Base-by-base conservation (phyloP, 1,139 yeast species). In the Candida sanyaensis region DNA sequence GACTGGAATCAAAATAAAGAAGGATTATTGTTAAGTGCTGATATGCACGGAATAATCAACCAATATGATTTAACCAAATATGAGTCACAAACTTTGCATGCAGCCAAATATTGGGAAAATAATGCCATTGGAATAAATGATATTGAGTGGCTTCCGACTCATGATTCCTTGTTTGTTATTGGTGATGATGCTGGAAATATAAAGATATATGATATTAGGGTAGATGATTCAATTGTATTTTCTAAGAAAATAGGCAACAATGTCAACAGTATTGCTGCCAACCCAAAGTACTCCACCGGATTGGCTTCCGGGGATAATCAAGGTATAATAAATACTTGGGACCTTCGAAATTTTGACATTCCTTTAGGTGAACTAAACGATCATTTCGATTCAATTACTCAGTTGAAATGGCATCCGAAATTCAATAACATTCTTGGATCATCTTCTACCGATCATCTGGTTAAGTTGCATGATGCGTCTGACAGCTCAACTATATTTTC, bases 391-490 rank as follows among this genome's bases (percentile, higher is more conserved):
- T 72, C 88, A 1, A 76, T 91, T 7, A 86, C 96, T 0, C 75
- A 83, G 27, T 64, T 90, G 10, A 82, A 86, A 58, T 93, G 97
- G 96, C 89, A 89, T 52, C 93, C 93, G 0, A 73, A 69, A 36
- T 65, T 67, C 39, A 78, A 78, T 28, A 73, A 83, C 2, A 66
- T 90, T 1, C 59, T 93, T 13, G 96, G 91, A 0, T 77, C 91
- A 1, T 84, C 87, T 0, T 88, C 96, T 0, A 75, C 73, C 1
- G 98, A 92, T 63, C 78, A 83, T 6, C 66, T 81, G 37, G 92
- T 88, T 8, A 81, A 82, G 57, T 48, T 93, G 2, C 88, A 90
- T 84, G 92, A 90, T 60, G 65, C 83, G 3, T 59, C 78, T 2
- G 61, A 64, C 30, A 52, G 63, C 59, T 66, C 84, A 41, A 50